Evolutionary conservation across 306 rosid species (phyloP).

Genomic region (Luffa acutangula): DNA sequence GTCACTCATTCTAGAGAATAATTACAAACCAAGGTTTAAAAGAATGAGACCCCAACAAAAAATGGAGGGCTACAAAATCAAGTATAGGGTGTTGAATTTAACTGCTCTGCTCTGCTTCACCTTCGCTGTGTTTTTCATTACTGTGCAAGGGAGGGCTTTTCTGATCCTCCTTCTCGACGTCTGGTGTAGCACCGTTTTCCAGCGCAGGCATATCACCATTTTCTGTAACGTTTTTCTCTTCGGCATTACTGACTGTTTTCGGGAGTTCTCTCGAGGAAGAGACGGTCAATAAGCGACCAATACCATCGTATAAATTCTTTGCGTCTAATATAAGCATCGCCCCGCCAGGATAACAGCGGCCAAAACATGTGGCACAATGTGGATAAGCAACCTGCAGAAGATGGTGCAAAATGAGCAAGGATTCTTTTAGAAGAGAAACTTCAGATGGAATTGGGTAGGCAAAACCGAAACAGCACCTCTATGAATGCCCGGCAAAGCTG

Average conservation of each 20-base stretch:
- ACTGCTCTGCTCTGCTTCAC: conserved; percentile 27
- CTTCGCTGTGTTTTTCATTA: conserved; percentile 18
- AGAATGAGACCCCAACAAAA: conserved; percentile 1
- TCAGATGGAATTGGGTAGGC: background rate
- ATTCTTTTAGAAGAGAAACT: background rate
- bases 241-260: conserved; percentile 42
- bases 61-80: conserved; percentile 16
- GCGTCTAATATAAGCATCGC: conserved; percentile 57
- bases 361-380: conserved; percentile 83
- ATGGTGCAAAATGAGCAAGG: conserved; percentile 4
- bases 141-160: conserved; percentile 23
- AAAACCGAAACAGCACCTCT: conserved; percentile 37
- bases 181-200: conserved; percentile 47
- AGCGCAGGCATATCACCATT: conserved; percentile 42
- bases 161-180: conserved; percentile 25
- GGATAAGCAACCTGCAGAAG: conserved; percentile 66
- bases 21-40: conserved; percentile 9
- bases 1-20: conserved; percentile 10
- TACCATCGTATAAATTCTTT: conserved; percentile 55
- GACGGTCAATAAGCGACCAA: conserved; percentile 52
- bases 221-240: conserved; percentile 31
- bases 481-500: conserved; percentile 88
- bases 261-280: conserved; percentile 63
- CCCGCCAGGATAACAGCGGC: conserved; percentile 92
- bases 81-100: background rate